Percentiles rank a stretch among this genome's conserved stretches.
Conservation (phyloP, 306 rosid genomes). For the Inga laurina region DNA sequence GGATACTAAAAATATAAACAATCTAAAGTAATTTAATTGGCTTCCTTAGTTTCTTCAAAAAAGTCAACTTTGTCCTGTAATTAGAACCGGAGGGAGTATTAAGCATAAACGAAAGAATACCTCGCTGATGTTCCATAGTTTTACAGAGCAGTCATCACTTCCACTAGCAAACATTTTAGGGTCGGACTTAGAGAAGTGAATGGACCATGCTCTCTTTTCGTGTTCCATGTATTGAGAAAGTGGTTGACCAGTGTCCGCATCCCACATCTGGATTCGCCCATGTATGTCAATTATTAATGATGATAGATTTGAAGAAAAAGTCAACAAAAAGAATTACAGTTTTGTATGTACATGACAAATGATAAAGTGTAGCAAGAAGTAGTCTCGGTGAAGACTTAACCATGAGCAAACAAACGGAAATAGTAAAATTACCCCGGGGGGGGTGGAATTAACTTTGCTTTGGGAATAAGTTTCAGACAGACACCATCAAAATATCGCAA, state of each 20-base stretch:
- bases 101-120: conserved; percentile 49
- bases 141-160: conserved; percentile 87
- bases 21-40: too few relatives aligned
- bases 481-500: conserved; percentile 1
- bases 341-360: conserved; percentile 9
- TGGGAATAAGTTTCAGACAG: background rate
- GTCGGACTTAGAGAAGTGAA: conserved; percentile 76
- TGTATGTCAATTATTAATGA: conserved; percentile 31
- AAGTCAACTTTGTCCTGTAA: too few relatives aligned
- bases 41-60: too few relatives aligned
- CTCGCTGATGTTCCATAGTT: conserved; percentile 91
- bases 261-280: conserved; percentile 81
- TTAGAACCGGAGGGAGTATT: background rate
- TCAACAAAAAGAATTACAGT: conserved; percentile 11
- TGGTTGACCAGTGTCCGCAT: conserved; percentile 82
- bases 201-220: conserved; percentile 90
- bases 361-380: background rate
- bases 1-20: too few relatives aligned
- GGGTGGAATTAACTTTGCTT: background rate
- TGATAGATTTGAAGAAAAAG: conserved; percentile 13
- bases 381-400: background rate
- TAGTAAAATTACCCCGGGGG: too few relatives aligned
- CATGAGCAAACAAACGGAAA: background rate
- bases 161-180: conserved; percentile 96
- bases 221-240: conserved; percentile 79